Evolutionary conservation across 1,284 basidiomycete species (phyloP).

Genomic region (Mycosarcoma mackinlayi): DNA sequence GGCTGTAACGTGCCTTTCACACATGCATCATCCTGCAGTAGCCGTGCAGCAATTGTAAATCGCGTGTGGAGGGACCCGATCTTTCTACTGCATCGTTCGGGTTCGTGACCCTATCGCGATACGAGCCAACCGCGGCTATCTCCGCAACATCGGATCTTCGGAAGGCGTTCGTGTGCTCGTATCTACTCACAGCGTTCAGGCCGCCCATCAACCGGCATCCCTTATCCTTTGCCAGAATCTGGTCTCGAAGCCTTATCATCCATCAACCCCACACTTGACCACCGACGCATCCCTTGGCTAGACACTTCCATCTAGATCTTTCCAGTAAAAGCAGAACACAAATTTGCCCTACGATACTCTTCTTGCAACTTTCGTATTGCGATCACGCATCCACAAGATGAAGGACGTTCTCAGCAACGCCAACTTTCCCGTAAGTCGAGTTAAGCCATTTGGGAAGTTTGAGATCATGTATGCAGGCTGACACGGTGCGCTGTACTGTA

Average conservation of each 20-base stretch:
- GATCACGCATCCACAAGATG: slow-evolving; percentile 39
- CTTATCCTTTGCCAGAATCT: not conserved
- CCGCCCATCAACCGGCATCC: not conserved
- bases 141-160: slow-evolving; percentile 43
- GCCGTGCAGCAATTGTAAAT: not conserved
- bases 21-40: slow-evolving; percentile 4
- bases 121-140: too few relatives aligned
- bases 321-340: too few relatives aligned
- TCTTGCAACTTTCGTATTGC: too few relatives aligned
- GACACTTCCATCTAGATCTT: too few relatives aligned
- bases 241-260: too few relatives aligned
- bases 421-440: slow-evolving; percentile 55
- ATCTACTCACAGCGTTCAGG: not conserved
- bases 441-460: too few relatives aligned
- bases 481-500: not conserved
- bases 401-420: slow-evolving; percentile 57
- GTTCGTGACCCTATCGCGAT: too few relatives aligned
- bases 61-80: slow-evolving; percentile 17
- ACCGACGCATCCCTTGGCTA: too few relatives aligned
- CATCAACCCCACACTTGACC: too few relatives aligned
- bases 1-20: too few relatives aligned
- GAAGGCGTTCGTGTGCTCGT: not conserved
- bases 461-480: not conserved
- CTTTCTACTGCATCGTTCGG: too few relatives aligned
- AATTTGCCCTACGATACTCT: too few relatives aligned